These are phyloP conservation scores for Aspergillus indologenus DNA, from an alignment of 495 filamentous ascomycete genomes.

Conservation along the genomic window DNA sequence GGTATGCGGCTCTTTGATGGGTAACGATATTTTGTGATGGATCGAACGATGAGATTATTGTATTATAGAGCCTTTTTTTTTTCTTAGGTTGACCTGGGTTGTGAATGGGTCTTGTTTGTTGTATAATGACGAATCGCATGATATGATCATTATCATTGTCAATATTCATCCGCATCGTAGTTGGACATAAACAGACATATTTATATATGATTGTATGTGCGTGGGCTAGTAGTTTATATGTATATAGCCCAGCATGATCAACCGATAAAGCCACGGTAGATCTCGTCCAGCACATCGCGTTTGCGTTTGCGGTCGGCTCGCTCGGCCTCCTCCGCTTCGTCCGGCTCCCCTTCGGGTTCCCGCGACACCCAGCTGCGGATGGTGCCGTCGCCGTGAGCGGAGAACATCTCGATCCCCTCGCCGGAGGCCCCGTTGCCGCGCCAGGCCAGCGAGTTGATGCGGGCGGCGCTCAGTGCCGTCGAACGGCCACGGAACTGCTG, in stretches of 20 bases:
- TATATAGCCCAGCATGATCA: too few species aligned
- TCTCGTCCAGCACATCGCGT: conserved; percentile 48
- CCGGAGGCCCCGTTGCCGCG: conserved; percentile 51
- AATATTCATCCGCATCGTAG: not conserved
- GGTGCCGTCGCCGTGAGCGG: conserved; percentile 51
- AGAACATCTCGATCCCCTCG: conserved; percentile 48
- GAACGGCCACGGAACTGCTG: conserved; percentile 30
- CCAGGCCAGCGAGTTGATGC: conserved; percentile 70
- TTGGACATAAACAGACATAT: not conserved
- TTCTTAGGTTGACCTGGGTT: too few species aligned
- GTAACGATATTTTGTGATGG: not conserved
- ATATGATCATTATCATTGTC: not conserved
- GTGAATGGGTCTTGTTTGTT: not conserved
- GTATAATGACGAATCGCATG: not conserved
- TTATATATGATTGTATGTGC: too few species aligned
- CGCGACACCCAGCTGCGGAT: conserved; percentile 54
- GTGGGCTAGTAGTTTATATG: not conserved
- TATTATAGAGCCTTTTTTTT: not conserved
- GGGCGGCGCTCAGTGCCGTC: conserved; percentile 45
- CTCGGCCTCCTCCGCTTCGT: conserved; percentile 41
- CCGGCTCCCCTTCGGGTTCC: conserved; percentile 52
- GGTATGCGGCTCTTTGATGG: not conserved
- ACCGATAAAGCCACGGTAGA: conserved; percentile 39
- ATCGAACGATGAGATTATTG: not conserved
- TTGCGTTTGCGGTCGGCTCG: conserved; percentile 47